Percentiles rank a stretch among this genome's conserved stretches.
phyloP scores from a whole-genome alignment of 768 basidiomycete species.

The Thelephora aurantiotincta region DNA sequence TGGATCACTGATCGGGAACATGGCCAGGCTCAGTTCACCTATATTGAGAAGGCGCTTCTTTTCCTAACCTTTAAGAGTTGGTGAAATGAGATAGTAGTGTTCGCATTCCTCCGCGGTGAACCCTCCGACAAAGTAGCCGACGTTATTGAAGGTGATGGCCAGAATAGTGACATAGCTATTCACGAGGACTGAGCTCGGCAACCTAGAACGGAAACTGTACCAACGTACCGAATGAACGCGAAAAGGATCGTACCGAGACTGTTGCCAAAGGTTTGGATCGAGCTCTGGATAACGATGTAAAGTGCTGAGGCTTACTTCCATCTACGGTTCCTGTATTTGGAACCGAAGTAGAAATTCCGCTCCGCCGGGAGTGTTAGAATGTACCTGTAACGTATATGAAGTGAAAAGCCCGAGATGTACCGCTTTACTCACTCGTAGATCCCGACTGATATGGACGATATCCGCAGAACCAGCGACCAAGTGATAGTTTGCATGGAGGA shows the following conservation, averaged over 20 bases:
- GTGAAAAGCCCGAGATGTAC: too few species aligned
- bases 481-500: too few species aligned
- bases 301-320: too few species aligned
- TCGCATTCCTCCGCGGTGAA: conserved; percentile 34
- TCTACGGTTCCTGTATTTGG: conserved; percentile 7
- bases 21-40: neutral
- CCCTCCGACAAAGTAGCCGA: conserved; percentile 40
- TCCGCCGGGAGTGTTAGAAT: conserved; percentile 13
- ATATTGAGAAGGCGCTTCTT: neutral
- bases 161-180: conserved; percentile 12
- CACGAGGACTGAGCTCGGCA: neutral
- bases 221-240: conserved; percentile 31
- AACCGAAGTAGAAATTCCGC: conserved; percentile 12
- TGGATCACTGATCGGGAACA: conserved; percentile 35
- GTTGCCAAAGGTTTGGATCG: neutral
- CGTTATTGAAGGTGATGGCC: conserved; percentile 15
- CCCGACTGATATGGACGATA: too few species aligned
- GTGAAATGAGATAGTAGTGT: conserved; percentile 34
- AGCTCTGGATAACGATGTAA: too few species aligned
- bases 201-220: neutral
- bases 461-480: too few species aligned
- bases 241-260: conserved; percentile 24
- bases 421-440: too few species aligned
- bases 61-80: conserved; percentile 46
- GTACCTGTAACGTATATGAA: conserved; percentile 6